A percentile compares a stretch with the other conserved stretches of the same genome.
phyloP scores from a whole-genome alignment of 805 yeast genomes.

The Kodamaea kaohsiungensis region DNA sequence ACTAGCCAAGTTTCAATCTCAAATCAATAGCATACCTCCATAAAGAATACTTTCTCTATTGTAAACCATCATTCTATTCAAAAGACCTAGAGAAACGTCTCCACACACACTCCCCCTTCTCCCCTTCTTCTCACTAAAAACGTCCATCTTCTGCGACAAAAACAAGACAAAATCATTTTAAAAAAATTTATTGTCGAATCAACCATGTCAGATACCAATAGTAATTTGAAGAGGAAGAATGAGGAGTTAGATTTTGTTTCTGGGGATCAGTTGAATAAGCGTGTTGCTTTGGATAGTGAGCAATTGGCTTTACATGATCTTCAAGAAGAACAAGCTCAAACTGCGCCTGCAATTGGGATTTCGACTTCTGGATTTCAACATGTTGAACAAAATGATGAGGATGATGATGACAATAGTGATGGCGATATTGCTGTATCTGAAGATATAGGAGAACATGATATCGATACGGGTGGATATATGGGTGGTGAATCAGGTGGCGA shows the following conservation, averaged over 20 bases:
- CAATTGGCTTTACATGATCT: constrained; percentile 45
- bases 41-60: too few relatives aligned
- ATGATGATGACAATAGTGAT: not conserved
- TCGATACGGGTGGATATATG: not conserved
- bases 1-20: too few relatives aligned
- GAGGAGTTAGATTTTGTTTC: constrained; percentile 50
- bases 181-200: constrained; percentile 3
- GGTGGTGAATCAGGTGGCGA: not conserved
- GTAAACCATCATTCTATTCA: too few relatives aligned
- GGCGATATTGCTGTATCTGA: not conserved
- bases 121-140: not conserved
- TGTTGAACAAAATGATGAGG: not conserved
- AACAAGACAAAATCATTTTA: not conserved
- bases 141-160: not conserved
- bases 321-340: constrained; percentile 41
- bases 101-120: not conserved
- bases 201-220: constrained; percentile 22
- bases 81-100: too few relatives aligned
- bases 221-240: constrained; percentile 62
- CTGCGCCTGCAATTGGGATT: constrained; percentile 38
- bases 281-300: constrained; percentile 72
- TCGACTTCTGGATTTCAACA: not conserved
- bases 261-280: constrained; percentile 55
- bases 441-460: not conserved
- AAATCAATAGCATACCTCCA: too few relatives aligned